These are phyloP conservation scores for Suillus subaureus DNA, from an alignment of 768 basidiomycete species.

Conservation along the genomic window DNA sequence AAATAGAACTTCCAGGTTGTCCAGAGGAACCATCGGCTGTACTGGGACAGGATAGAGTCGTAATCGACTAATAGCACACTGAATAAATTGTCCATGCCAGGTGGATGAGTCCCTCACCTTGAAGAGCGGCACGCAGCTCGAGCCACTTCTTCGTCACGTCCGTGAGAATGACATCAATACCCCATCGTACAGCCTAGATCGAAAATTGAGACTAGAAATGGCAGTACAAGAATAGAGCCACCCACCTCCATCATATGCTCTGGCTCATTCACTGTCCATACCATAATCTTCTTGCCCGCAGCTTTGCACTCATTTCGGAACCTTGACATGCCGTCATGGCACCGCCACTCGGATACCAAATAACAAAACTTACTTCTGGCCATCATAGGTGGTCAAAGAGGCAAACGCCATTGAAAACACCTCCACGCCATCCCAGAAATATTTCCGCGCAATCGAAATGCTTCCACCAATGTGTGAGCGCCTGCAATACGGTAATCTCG, in stretches of 20 bases:
- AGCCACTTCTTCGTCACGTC: constrained; percentile 74
- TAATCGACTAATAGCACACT: constrained; percentile 54
- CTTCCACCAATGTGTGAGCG: constrained; percentile 85
- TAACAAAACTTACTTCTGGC: constrained; percentile 52
- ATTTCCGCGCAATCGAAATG: constrained; percentile 71
- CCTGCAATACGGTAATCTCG: constrained; percentile 77
- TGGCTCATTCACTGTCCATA: constrained; percentile 95
- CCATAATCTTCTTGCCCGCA: constrained; percentile 83
- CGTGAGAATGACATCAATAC: constrained; percentile 75
- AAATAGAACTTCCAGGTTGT: constrained; percentile 63
- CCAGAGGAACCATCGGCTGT: constrained; percentile 76
- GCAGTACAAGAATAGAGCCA: constrained; percentile 9
- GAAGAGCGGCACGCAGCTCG: constrained; percentile 58
- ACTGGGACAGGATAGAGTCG: constrained; percentile 59
- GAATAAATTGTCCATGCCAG: background rate
- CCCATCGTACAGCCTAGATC: constrained; percentile 75
- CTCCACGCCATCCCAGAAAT: constrained; percentile 88
- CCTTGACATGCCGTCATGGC: constrained; percentile 37
- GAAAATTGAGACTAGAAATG: constrained; percentile 8
- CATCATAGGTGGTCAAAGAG: constrained; percentile 70
- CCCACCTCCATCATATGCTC: constrained; percentile 89
- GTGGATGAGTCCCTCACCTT: constrained; percentile 43
- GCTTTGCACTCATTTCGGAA: constrained; percentile 80
- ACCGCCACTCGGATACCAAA: constrained; percentile 8
- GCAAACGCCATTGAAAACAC: constrained; percentile 86